A percentile compares a stretch with the other conserved stretches of the same genome.
These are phyloP conservation scores for Candida quercuum DNA, from an alignment of 805 yeast genomes.

Conservation along the genomic window DNA sequence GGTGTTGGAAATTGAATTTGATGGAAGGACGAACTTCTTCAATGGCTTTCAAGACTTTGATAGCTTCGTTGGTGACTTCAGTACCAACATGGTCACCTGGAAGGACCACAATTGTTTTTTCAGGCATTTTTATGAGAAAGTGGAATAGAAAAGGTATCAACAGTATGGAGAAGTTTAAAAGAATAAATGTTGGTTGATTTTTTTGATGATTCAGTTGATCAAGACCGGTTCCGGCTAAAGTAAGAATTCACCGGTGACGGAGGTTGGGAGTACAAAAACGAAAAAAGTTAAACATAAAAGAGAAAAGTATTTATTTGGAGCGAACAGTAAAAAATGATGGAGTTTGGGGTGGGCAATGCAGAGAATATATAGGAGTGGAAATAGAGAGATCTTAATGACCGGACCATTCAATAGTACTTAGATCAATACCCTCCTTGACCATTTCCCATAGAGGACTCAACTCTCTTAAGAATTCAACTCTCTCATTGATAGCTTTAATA, in stretches of 20 bases:
- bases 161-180: no score
- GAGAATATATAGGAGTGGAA: neutral
- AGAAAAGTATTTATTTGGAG: no score
- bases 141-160: no score
- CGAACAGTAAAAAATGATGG: no score
- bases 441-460: slow-evolving; percentile 97
- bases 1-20: slow-evolving; percentile 72
- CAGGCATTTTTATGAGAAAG: neutral
- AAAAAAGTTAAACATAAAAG: no score
- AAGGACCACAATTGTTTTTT: slow-evolving; percentile 74
- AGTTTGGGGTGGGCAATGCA: no score
- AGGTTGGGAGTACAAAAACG: no score
- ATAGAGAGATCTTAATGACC: slow-evolving; percentile 61
- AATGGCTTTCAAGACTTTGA: slow-evolving; percentile 83
- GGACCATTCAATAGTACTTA: slow-evolving; percentile 93
- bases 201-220: neutral
- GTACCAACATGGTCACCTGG: slow-evolving; percentile 98
- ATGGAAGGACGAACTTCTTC: slow-evolving; percentile 48
- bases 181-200: no score
- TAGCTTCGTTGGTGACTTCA: slow-evolving; percentile 85
- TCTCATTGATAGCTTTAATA: slow-evolving; percentile 76
- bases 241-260: no score
- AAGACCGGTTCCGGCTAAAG: neutral
- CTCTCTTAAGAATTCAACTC: slow-evolving; percentile 88
- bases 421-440: slow-evolving; percentile 98